Conservation (phyloP, 148 eudicot genomes). For the Fagopyrum homotropicum region DNA sequence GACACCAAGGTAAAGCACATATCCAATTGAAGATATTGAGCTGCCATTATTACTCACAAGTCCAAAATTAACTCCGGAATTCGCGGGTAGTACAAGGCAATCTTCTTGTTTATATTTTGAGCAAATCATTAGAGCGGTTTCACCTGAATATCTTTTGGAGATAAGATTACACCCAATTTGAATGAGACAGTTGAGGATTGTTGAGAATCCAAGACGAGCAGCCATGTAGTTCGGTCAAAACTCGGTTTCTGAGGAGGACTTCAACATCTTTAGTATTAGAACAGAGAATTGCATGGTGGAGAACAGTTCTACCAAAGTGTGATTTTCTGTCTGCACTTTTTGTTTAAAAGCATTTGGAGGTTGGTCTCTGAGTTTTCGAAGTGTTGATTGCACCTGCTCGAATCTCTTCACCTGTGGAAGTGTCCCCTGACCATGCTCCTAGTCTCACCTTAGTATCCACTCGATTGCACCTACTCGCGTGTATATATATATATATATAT, state of each 20-base stretch:
- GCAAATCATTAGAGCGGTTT: slow-evolving; percentile 28
- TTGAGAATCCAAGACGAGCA: slow-evolving; percentile 51
- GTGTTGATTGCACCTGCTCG: slow-evolving; percentile 91
- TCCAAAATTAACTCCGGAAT: slow-evolving; percentile 78
- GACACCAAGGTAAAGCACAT: no score
- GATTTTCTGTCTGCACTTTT: neutral
- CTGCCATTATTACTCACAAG: slow-evolving; percentile 41
- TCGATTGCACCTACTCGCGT: no score
- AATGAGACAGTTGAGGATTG: slow-evolving; percentile 41
- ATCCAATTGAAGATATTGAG: slow-evolving; percentile 29
- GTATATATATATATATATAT: no score
- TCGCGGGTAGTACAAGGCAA: slow-evolving; percentile 46
- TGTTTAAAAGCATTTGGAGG: slow-evolving; percentile 53
- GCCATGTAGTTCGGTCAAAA: slow-evolving; percentile 75
- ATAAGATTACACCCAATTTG: slow-evolving; percentile 60
- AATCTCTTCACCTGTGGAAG: slow-evolving; percentile 70
- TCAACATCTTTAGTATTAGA: slow-evolving; percentile 41
- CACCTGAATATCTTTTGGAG: neutral
- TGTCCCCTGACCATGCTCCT: slow-evolving; percentile 41
- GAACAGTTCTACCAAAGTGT: slow-evolving; percentile 27
- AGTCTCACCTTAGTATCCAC: no score
- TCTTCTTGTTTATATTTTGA: slow-evolving; percentile 48
- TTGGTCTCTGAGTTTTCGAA: slow-evolving; percentile 75
- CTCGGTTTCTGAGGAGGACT: slow-evolving; percentile 31
- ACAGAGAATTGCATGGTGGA: slow-evolving; percentile 91